Conservation (phyloP, 1,284 basidiomycete genomes). For the Schizophyllum amplum region DNA sequence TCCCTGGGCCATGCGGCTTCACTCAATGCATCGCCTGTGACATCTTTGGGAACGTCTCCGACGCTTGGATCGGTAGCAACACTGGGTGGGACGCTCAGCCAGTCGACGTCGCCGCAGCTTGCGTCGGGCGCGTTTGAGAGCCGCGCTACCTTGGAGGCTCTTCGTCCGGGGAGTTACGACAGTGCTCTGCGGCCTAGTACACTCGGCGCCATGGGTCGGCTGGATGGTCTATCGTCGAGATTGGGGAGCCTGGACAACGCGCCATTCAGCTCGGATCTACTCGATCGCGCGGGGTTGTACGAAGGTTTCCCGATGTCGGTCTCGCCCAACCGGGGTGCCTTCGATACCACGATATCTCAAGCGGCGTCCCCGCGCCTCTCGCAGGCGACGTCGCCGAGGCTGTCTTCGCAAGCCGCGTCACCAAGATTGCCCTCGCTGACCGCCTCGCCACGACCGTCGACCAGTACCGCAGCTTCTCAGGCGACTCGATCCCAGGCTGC, state of each 20-base stretch:
- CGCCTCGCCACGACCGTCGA: not conserved
- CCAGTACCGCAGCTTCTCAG: too few relatives aligned
- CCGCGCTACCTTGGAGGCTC: not conserved
- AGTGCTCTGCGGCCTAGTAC: not conserved
- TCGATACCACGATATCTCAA: not conserved
- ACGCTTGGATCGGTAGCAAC: not conserved
- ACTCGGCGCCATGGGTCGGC: not conserved
- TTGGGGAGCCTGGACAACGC: not conserved
- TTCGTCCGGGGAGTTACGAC: not conserved
- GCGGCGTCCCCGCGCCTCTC: not conserved
- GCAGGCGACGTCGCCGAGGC: not conserved
- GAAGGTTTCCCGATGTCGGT: not conserved
- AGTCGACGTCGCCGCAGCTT: not conserved
- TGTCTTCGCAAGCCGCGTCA: not conserved
- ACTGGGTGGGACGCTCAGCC: not conserved
- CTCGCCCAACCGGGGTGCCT: not conserved
- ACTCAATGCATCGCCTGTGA: not conserved
- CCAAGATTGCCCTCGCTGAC: not conserved
- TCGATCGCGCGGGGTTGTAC: not conserved
- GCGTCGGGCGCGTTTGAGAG: not conserved
- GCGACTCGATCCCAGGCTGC: not conserved
- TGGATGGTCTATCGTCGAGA: not conserved
- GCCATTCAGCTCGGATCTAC: not conserved
- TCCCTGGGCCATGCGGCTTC: not conserved
- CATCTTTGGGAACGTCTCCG: not conserved